Evolutionary conservation across 495 filamentous ascomycete genomes (phyloP).

Genomic region (Lindgomyces ingoldianus): DNA sequence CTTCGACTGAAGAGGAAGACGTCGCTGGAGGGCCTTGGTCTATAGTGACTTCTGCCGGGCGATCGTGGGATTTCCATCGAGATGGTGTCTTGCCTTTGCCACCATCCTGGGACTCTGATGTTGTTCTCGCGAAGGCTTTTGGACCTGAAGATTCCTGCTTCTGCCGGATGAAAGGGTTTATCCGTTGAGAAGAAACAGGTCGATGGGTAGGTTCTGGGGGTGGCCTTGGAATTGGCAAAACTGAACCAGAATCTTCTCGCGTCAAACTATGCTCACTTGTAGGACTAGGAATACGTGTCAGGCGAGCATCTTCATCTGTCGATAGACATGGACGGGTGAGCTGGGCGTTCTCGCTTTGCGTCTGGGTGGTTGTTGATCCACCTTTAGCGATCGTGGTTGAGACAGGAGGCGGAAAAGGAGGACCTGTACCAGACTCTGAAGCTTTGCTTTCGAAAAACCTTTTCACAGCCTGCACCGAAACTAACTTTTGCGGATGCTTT

Average conservation of each 20-base stretch:
- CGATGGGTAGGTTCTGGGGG: constrained; percentile 19
- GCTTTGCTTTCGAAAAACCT: constrained; percentile 30
- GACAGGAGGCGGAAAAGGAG: constrained; percentile 20
- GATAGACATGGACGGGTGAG: not conserved
- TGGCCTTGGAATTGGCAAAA: constrained; percentile 17
- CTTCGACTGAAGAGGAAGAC: not conserved
- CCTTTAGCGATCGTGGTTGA: not conserved
- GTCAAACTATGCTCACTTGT: not conserved
- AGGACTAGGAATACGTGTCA: constrained; percentile 1
- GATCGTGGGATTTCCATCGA: constrained; percentile 2
- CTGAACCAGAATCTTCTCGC: constrained; percentile 13
- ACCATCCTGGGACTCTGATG: not conserved
- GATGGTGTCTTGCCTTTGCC: not conserved
- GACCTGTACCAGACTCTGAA: constrained; percentile 1
- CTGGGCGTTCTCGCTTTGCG: not conserved
- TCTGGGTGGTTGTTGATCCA: not conserved
- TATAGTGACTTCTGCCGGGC: constrained; percentile 1
- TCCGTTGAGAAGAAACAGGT: constrained; percentile 13
- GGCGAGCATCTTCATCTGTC: constrained; percentile 5
- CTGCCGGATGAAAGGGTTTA: constrained; percentile 24
- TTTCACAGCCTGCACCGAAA: constrained; percentile 26
- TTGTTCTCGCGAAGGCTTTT: constrained; percentile 10
- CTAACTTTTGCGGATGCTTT: constrained; percentile 1
- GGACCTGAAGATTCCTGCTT: not conserved
- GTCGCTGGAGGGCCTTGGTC: not conserved